A percentile compares a stretch with the other conserved stretches of the same genome.
phyloP scores from a whole-genome alignment of 139 green algal species.

The Ulvella scutata region DNA sequence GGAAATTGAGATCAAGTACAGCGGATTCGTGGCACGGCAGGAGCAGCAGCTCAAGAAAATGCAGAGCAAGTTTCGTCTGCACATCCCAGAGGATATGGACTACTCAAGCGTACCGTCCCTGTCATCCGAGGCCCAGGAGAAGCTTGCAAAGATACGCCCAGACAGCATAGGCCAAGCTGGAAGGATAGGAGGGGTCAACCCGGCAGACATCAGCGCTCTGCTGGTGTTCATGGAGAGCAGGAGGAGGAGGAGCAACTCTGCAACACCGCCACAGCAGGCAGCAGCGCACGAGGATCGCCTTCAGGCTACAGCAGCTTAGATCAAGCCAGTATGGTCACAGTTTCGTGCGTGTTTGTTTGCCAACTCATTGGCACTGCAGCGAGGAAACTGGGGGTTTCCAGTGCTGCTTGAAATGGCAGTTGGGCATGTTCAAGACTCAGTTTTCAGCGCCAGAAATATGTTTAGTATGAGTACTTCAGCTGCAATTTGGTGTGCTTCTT shows the following conservation, averaged over 20 bases:
- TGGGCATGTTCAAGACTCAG: no score
- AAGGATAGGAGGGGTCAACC: slow-evolving; percentile 85
- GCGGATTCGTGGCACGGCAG: slow-evolving; percentile 82
- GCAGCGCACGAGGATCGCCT: no score
- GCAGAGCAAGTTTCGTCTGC: slow-evolving; percentile 13
- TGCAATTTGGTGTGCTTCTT: no score
- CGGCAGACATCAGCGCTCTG: slow-evolving; percentile 81
- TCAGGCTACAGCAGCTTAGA: no score
- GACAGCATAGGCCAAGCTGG: slow-evolving; percentile 67
- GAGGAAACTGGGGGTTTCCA: no score
- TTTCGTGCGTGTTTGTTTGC: no score
- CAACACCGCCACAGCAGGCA: no score
- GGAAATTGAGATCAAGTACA: slow-evolving; percentile 96
- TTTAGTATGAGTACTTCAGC: no score
- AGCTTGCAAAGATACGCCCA: slow-evolving; percentile 54
- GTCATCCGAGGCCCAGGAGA: slow-evolving; percentile 78
- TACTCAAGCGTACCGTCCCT: slow-evolving; percentile 59
- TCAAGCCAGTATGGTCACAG: no score
- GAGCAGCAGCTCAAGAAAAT: slow-evolving; percentile 26
- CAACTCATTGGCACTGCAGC: no score
- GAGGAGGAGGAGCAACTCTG: neutral
- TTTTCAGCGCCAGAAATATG: no score
- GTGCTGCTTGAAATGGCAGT: no score
- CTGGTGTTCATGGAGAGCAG: slow-evolving; percentile 74
- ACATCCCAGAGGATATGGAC: slow-evolving; percentile 61